These are phyloP conservation scores for Eucalyptus cladocalyx DNA, from an alignment of 345 rosid genomes.

Conservation along the genomic window DNA sequence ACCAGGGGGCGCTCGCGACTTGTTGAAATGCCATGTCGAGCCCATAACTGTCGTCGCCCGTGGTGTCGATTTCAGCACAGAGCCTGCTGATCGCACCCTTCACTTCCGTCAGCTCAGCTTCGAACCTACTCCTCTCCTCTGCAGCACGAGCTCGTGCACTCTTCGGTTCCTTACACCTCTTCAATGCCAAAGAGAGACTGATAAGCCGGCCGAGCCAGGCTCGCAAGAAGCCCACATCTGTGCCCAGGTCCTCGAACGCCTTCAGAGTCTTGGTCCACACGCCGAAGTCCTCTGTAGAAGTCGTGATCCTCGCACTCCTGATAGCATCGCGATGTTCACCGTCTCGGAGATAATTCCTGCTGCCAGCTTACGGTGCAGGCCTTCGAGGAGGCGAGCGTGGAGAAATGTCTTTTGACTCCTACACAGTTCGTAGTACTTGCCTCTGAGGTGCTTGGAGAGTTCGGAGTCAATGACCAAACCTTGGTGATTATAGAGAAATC, in stretches of 20 bases:
- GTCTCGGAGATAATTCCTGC: conserved; percentile 36
- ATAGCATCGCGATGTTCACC: conserved; percentile 31
- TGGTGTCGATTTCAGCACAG: conserved; percentile 7
- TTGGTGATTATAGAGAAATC: conserved; percentile 11
- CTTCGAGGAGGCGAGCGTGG: conserved; percentile 23
- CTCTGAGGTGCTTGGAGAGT: too few species aligned
- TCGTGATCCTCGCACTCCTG: conserved; percentile 13
- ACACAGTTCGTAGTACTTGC: too few species aligned
- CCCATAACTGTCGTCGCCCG: conserved; percentile 3
- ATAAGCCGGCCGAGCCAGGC: conserved; percentile 13
- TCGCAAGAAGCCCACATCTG: conserved; percentile 26
- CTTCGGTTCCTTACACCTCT: conserved; percentile 4
- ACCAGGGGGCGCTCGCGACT: conserved; percentile 22
- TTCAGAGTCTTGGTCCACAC: conserved; percentile 34
- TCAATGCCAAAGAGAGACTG: conserved; percentile 7
- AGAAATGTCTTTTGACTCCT: conserved; percentile 15
- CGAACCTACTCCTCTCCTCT: conserved; percentile 14
- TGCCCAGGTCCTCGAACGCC: conserved; percentile 42
- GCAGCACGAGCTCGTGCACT: conserved; percentile 3
- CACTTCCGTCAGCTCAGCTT: conserved; percentile 2
- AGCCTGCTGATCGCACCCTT: conserved; percentile 11
- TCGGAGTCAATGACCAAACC: conserved; percentile 11
- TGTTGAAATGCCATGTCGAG: conserved; percentile 14
- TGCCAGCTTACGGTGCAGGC: conserved; percentile 27
- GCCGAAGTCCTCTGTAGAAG: conserved; percentile 12